phyloP scores from a whole-genome alignment of 176 grass and related monocot genomes.

The Zea luxurians region DNA sequence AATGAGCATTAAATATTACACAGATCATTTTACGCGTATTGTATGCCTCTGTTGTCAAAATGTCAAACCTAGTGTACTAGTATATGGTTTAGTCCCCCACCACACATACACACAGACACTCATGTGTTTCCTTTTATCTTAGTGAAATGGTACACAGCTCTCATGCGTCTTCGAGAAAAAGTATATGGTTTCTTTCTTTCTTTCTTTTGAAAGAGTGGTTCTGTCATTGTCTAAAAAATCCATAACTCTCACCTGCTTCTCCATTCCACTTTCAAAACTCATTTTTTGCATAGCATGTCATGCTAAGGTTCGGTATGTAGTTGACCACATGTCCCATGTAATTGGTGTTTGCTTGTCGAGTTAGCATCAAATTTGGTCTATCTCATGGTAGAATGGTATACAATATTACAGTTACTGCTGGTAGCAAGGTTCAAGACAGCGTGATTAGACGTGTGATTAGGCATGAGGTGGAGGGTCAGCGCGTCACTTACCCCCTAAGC shows the following conservation, averaged over 20 bases:
- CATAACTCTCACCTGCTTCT: background rate
- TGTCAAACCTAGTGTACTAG: background rate
- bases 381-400: background rate
- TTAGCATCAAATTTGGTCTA: background rate
- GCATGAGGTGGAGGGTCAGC: no score
- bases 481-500: no score
- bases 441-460: no score
- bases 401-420: background rate
- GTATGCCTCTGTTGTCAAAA: background rate
- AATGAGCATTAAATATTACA: background rate
- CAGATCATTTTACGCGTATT: background rate
- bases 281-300: background rate
- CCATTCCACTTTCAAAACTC: conserved; percentile 2
- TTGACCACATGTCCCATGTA: background rate
- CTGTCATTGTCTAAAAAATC: background rate
- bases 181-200: no score
- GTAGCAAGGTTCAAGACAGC: background rate
- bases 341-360: background rate
- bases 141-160: no score
- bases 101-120: no score
- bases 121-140: background rate
- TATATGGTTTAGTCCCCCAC: no score
- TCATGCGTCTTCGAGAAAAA: no score
- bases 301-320: background rate
- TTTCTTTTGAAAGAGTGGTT: background rate